Conservation (phyloP, 169 alveolate genomes). For the Cryptosporidium canis region DNA sequence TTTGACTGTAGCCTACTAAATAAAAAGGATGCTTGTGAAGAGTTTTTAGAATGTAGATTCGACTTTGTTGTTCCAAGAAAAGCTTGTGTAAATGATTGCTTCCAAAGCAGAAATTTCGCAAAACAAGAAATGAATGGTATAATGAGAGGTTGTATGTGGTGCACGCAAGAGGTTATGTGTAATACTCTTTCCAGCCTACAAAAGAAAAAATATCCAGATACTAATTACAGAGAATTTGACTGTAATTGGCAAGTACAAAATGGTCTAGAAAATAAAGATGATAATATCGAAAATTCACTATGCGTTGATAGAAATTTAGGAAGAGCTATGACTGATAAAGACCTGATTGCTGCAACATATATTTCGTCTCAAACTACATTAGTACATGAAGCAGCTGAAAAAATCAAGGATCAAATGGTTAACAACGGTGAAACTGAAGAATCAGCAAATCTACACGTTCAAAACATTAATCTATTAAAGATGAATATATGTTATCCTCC, state of each 20-base stretch:
- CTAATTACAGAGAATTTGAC: conserved; percentile 39
- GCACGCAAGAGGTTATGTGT: conserved; percentile 60
- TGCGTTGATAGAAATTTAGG: conserved; percentile 68
- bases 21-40: conserved; percentile 67
- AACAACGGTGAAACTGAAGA: conserved; percentile 51
- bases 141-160: conserved; percentile 74
- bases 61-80: conserved; percentile 65
- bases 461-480: conserved; percentile 31
- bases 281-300: conserved; percentile 35
- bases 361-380: conserved; percentile 40
- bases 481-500: conserved; percentile 65
- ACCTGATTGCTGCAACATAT: conserved; percentile 51
- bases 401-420: conserved; percentile 34
- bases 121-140: conserved; percentile 56
- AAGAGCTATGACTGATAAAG: conserved; percentile 60
- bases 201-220: conserved; percentile 42
- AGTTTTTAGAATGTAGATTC: conserved; percentile 60
- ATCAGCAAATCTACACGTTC: conserved; percentile 15
- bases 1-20: conserved; percentile 41
- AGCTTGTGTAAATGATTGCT: conserved; percentile 67
- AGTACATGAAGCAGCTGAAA: conserved; percentile 61
- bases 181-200: conserved; percentile 26
- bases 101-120: conserved; percentile 49
- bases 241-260: conserved; percentile 69
- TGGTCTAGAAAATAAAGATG: conserved; percentile 40